Conservation (phyloP, 2,329 filamentous ascomycete species). For the Dactylellina haptotyla region DNA sequence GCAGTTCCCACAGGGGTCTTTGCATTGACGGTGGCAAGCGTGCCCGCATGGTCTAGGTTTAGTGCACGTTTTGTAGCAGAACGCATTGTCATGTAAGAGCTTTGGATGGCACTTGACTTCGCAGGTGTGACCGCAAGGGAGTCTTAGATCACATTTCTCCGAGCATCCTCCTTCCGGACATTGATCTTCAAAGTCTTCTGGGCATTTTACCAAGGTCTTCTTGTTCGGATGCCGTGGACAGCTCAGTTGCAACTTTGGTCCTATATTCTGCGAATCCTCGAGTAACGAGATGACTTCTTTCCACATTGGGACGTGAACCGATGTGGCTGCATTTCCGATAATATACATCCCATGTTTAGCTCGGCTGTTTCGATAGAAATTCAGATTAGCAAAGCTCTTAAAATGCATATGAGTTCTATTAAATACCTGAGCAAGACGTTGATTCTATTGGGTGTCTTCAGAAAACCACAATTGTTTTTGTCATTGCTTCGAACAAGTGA, state of each 20-base stretch:
- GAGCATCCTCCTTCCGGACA: conserved; percentile 73
- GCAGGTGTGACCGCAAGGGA: conserved; percentile 56
- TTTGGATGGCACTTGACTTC: conserved; percentile 59
- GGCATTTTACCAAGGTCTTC: conserved; percentile 65
- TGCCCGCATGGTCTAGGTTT: conserved; percentile 60
- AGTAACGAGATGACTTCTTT: conserved; percentile 63
- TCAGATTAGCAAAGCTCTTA: not conserved
- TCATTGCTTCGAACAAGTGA: conserved; percentile 77
- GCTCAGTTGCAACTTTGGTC: conserved; percentile 66
- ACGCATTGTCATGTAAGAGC: conserved; percentile 57
- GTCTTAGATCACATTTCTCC: conserved; percentile 63
- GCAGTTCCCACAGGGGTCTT: conserved; percentile 56
- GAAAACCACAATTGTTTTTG: conserved; percentile 70
- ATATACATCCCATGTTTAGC: conserved; percentile 77
- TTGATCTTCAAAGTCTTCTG: conserved; percentile 69
- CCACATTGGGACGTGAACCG: conserved; percentile 63
- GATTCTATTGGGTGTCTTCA: conserved; percentile 61
- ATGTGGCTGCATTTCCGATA: conserved; percentile 73
- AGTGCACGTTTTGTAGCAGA: conserved; percentile 60
- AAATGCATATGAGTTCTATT: not conserved
- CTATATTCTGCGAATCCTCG: conserved; percentile 64
- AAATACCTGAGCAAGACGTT: conserved; percentile 58
- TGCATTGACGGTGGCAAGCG: conserved; percentile 60
- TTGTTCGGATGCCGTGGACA: conserved; percentile 71
- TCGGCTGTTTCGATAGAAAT: conserved; percentile 65